A percentile compares a stretch with the other conserved stretches of the same genome.
These are phyloP conservation scores for Aspergillus chevalieri DNA, from an alignment of 2,329 filamentous ascomycete genomes.

Conservation along the genomic window DNA sequence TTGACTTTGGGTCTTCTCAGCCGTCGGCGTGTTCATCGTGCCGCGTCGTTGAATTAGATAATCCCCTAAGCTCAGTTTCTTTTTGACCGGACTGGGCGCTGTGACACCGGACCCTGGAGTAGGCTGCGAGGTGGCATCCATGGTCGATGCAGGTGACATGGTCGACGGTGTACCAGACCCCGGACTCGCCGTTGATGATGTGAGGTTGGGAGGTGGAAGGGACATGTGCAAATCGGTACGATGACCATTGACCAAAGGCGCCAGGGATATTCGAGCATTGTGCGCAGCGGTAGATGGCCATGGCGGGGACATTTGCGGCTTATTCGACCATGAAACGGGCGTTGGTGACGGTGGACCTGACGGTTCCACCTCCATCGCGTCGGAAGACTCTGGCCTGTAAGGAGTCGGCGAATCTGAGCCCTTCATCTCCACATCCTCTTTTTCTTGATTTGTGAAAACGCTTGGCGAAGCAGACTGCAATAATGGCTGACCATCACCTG, in stretches of 20 bases:
- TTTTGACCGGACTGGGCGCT: conserved; percentile 45
- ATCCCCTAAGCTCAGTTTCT: conserved; percentile 47
- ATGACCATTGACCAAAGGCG: conserved; percentile 5
- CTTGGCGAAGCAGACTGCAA: conserved; percentile 5
- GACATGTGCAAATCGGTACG: conserved; percentile 23
- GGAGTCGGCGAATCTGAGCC: conserved; percentile 28
- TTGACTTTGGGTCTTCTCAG: conserved; percentile 35
- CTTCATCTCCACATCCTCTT: conserved; percentile 43
- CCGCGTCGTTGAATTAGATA: conserved; percentile 39
- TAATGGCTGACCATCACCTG: not conserved
- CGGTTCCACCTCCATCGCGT: not conserved
- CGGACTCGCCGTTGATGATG: conserved; percentile 21
- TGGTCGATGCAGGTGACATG: conserved; percentile 21
- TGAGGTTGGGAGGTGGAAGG: conserved; percentile 18
- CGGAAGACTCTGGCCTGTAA: conserved; percentile 9
- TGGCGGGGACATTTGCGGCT: conserved; percentile 21
- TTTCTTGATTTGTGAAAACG: conserved; percentile 5
- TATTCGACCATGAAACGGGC: conserved; percentile 10
- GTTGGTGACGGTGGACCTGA: not conserved
- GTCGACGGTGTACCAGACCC: conserved; percentile 24
- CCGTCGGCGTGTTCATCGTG: conserved; percentile 34
- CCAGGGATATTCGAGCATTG: conserved; percentile 24
- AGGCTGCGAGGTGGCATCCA: conserved; percentile 21
- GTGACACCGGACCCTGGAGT: conserved; percentile 24
- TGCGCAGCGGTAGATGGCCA: conserved; percentile 36